Base-by-base conservation (phyloP, 441 rosid species). In the Erodium trifolium region DNA sequence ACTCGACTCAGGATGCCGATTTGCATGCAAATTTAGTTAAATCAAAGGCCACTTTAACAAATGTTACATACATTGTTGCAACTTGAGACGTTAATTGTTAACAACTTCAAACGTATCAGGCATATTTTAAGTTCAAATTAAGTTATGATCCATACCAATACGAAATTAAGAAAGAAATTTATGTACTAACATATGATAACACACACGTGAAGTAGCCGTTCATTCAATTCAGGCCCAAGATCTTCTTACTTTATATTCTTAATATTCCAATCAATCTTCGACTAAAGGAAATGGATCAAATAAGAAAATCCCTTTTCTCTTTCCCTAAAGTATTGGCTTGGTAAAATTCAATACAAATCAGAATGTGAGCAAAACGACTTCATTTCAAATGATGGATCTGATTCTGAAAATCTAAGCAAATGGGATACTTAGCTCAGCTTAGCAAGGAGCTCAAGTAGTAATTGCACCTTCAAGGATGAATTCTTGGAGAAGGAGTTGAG, bases 381-480 rank as follows among this genome's bases (percentile, higher is more conserved):
- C 16, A 12, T 1, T 49, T 49, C 16, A n/a, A 49, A n/a, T n/a
- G 17, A 13, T 12, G 7, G 14, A 4, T 12, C 16, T 14, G 59
- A 51, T 13, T 51, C n/a, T 16, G 0, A 6, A 7, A 17, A 60
- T 17, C 27, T 5, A 60, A 17, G 64, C 11, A 60, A 60, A 60
- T 14, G 6, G 29, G 16, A 0, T 16, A 0, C 18, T 17, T 0
- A 41, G 7, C 10, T 1, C 57, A 41, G 41, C 17, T 23, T 19
- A 37, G 41, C 12, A 23, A 12, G 5, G 27, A 11, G 62, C 29
- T 11, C 12, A 27, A 67, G 2, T 17, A 19, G 35, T 12, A 47
- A 41, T 65, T 31, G 41, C 71, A 91, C 94, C 92, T 88, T 75
- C 59, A 82, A 69, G 71, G 87, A 77, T 14, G 85, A 73, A 75